phyloP scores from a whole-genome alignment of 2,329 filamentous ascomycete species.

The Spiromastix sp. region DNA sequence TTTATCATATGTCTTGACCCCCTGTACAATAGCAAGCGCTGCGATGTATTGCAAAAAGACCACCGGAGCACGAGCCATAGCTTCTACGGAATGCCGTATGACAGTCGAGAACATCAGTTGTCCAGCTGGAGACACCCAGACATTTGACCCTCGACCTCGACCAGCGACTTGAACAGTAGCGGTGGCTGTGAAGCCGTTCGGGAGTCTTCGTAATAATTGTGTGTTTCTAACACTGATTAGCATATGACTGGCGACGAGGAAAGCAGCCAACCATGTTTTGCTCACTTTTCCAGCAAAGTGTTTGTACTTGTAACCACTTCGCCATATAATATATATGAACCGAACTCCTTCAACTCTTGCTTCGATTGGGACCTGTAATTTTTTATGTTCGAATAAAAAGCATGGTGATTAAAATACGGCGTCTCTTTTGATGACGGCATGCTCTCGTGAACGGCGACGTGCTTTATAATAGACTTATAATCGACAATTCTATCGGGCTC shows the following conservation, averaged over 20 bases:
- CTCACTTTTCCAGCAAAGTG: conserved; percentile 78
- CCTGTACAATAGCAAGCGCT: conserved; percentile 75
- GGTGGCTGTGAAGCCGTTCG: conserved; percentile 75
- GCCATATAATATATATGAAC: conserved; percentile 69
- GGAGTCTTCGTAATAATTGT: conserved; percentile 62
- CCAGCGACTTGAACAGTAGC: conserved; percentile 83
- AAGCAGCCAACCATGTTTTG: no score
- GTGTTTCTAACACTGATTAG: conserved; percentile 64
- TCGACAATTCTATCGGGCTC: conserved; percentile 55
- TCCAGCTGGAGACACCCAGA: conserved; percentile 87
- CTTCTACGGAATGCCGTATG: conserved; percentile 68
- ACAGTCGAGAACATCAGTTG: conserved; percentile 80
- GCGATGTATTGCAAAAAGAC: conserved; percentile 92
- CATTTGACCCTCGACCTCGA: conserved; percentile 79
- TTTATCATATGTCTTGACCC: conserved; percentile 66
- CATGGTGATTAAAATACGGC: conserved; percentile 74
- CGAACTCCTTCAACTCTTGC: conserved; percentile 56
- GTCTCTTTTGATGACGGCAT: conserved; percentile 64
- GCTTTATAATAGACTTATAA: conserved; percentile 64
- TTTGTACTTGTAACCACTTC: conserved; percentile 92
- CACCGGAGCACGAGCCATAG: conserved; percentile 64
- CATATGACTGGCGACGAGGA: no score
- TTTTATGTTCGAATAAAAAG: conserved; percentile 63
- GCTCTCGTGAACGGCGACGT: conserved; percentile 60
- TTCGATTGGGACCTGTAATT: conserved; percentile 52